phyloP scores from a whole-genome alignment of 805 yeast species.

The Starmerella kuoi region DNA sequence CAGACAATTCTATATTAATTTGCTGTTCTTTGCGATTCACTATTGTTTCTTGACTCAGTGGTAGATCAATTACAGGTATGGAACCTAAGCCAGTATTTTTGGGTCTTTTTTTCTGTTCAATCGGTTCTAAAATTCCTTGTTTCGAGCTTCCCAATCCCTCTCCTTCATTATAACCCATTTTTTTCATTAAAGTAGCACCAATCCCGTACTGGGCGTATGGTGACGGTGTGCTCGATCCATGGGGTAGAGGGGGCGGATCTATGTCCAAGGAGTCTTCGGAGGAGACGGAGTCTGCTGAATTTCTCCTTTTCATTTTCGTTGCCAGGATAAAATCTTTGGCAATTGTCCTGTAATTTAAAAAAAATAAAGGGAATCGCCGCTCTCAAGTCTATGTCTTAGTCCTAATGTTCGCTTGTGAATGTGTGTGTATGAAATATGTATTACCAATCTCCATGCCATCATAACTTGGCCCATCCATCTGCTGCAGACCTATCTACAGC shows the following conservation, averaged over 20 bases:
- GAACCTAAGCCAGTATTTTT: slow-evolving; percentile 20
- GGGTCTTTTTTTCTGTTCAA: slow-evolving; percentile 55
- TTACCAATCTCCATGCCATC: too few species aligned
- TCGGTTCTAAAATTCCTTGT: slow-evolving; percentile 70
- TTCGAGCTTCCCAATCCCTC: slow-evolving; percentile 67
- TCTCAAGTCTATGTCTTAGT: too few species aligned
- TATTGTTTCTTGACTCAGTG: background rate
- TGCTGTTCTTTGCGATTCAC: background rate
- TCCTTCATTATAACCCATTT: slow-evolving; percentile 83
- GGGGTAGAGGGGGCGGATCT: background rate
- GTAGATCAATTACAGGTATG: background rate
- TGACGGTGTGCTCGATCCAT: background rate
- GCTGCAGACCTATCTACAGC: too few species aligned
- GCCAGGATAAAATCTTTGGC: too few species aligned
- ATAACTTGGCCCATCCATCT: too few species aligned
- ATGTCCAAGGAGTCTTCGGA: background rate
- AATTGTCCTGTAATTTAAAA: too few species aligned
- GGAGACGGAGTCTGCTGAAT: background rate
- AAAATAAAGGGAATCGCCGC: too few species aligned
- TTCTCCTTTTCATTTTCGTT: too few species aligned
- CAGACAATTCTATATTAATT: background rate
- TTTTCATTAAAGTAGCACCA: slow-evolving; percentile 63
- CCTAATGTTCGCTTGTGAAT: too few species aligned
- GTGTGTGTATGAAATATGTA: too few species aligned
- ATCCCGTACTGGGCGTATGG: slow-evolving; percentile 47